phyloP scores from a whole-genome alignment of 768 basidiomycete species.

The Pilatotrama ljubarskyi region DNA sequence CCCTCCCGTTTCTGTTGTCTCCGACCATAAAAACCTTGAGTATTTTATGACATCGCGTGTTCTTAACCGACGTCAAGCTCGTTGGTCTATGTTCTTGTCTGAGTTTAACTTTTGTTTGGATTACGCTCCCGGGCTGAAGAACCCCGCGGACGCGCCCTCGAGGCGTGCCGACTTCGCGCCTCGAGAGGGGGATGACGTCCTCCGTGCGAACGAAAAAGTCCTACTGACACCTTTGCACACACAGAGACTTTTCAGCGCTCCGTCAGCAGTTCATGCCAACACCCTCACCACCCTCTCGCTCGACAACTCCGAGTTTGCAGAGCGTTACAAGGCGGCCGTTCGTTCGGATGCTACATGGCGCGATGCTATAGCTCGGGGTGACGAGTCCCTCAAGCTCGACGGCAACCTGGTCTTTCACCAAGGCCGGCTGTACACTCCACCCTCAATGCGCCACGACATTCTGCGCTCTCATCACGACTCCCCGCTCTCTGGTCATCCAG shows the following conservation, averaged over 20 bases:
- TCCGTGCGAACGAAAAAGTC: conserved; percentile 7
- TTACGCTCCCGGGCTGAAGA: conserved; percentile 34
- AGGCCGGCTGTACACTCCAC: conserved; percentile 34
- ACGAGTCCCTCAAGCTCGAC: conserved; percentile 11
- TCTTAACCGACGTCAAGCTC: conserved; percentile 42
- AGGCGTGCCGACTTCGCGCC: conserved; percentile 26
- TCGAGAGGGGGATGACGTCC: conserved; percentile 27
- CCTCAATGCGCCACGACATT: conserved; percentile 31
- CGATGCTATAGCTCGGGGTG: conserved; percentile 14
- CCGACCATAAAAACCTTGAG: conserved; percentile 36
- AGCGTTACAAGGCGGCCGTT: conserved; percentile 20
- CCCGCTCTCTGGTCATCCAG: conserved; percentile 42
- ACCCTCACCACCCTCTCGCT: conserved; percentile 24
- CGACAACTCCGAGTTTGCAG: conserved; percentile 24
- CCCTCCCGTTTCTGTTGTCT: conserved; percentile 26
- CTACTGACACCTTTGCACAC: conserved; percentile 14
- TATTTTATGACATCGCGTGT: conserved; percentile 42
- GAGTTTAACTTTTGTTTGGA: conserved; percentile 36
- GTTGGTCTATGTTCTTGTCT: conserved; percentile 17
- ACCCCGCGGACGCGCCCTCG: conserved; percentile 26
- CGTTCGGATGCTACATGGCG: conserved; percentile 22
- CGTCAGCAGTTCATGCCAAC: not conserved
- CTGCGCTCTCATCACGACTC: conserved; percentile 38
- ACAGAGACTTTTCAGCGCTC: not conserved
- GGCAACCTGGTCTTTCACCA: conserved; percentile 28